Percentiles rank a stretch among this genome's conserved stretches.
phyloP scores from a whole-genome alignment of 768 basidiomycete genomes.

The Mycena indigotica region DNA sequence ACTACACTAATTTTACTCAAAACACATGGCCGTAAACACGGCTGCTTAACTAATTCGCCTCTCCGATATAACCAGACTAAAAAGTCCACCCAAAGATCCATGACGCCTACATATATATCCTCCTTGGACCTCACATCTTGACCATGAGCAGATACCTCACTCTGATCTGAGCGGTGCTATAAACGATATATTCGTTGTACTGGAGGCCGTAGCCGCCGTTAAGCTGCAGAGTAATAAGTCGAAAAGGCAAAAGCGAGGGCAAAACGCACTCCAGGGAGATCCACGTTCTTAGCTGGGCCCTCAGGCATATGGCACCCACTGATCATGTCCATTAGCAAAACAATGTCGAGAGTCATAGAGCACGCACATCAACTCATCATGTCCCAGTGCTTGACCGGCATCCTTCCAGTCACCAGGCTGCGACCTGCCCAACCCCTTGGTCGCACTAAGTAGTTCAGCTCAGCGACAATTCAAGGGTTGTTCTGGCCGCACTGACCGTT shows the following conservation, averaged over 20 bases:
- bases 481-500: slow-evolving; percentile 36
- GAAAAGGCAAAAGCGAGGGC: neutral
- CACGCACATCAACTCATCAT: slow-evolving; percentile 42
- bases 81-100: neutral
- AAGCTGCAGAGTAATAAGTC: slow-evolving; percentile 4
- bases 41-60: neutral
- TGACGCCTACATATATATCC: too few species aligned
- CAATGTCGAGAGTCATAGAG: too few species aligned
- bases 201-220: slow-evolving; percentile 12
- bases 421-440: slow-evolving; percentile 55
- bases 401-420: slow-evolving; percentile 63
- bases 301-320: slow-evolving; percentile 64
- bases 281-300: slow-evolving; percentile 41
- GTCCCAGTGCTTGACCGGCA: slow-evolving; percentile 50
- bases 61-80: neutral
- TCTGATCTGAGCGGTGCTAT: slow-evolving; percentile 58
- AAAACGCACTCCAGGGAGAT: slow-evolving; percentile 37
- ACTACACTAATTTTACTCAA: slow-evolving; percentile 18
- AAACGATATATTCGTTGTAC: slow-evolving; percentile 58
- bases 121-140: slow-evolving; percentile 43
- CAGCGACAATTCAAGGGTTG: neutral
- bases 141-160: slow-evolving; percentile 62
- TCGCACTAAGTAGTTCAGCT: slow-evolving; percentile 38
- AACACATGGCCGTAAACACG: slow-evolving; percentile 11
- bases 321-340: neutral